Evolutionary conservation across 306 rosid genomes (phyloP).

Genomic region (Malus orientalis): DNA sequence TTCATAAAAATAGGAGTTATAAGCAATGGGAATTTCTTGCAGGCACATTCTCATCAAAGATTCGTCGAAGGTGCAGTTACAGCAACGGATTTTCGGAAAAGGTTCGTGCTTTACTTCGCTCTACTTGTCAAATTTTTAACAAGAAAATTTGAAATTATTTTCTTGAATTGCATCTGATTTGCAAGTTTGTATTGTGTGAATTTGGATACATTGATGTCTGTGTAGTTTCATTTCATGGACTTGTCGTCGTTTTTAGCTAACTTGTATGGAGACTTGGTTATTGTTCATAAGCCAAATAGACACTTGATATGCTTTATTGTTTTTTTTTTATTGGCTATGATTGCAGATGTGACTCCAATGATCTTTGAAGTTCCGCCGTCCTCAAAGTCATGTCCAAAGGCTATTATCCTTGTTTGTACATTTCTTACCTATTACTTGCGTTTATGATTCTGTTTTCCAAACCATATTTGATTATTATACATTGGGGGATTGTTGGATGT

Average conservation of each 20-base stretch:
- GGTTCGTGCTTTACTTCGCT: constrained; percentile 30
- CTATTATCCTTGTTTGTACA: constrained; percentile 98
- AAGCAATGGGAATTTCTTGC: constrained; percentile 14
- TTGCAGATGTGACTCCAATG: constrained; percentile 59
- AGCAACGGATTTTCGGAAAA: constrained; percentile 43
- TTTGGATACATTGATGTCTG: not conserved
- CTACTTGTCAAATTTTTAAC: not conserved
- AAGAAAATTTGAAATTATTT: not conserved
- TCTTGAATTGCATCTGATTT: not conserved
- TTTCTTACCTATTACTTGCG: constrained; percentile 52
- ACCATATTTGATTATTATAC: no score
- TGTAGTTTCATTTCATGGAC: not conserved
- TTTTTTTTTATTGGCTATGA: constrained; percentile 11
- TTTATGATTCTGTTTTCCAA: not conserved
- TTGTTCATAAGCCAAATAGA: not conserved
- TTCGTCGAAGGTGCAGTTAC: constrained; percentile 46
- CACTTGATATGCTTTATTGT: not conserved
- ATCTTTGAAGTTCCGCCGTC: constrained; percentile 42
- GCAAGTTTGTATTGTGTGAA: not conserved
- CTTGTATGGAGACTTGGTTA: not conserved
- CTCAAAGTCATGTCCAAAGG: constrained; percentile 46
- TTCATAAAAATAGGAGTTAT: not conserved
- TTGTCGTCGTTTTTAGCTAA: not conserved
- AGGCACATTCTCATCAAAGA: constrained; percentile 64
- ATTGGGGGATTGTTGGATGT: no score